These are phyloP conservation scores for Aspergillus sclerotioniger DNA, from an alignment of 495 filamentous ascomycete genomes.

Conservation along the genomic window DNA sequence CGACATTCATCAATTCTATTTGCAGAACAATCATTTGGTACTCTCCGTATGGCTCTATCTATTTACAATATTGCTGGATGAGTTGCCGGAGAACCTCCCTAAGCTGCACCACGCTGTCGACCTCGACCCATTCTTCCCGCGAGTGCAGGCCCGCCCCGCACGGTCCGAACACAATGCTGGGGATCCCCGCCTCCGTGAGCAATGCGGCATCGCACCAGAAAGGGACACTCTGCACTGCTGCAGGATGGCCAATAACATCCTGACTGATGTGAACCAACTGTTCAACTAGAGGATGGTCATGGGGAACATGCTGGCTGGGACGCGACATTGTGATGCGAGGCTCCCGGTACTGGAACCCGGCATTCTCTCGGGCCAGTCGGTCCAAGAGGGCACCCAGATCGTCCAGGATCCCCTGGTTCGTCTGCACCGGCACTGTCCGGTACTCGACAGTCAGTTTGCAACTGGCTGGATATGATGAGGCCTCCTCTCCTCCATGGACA, in stretches of 20 bases:
- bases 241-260: slow-evolving; percentile 15
- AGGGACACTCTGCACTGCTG: slow-evolving; percentile 21
- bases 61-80: slow-evolving; percentile 29
- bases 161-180: slow-evolving; percentile 43
- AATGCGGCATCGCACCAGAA: slow-evolving; percentile 49
- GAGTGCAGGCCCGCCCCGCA: slow-evolving; percentile 41
- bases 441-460: slow-evolving; percentile 45
- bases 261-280: slow-evolving; percentile 21
- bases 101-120: slow-evolving; percentile 31
- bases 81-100: slow-evolving; percentile 23
- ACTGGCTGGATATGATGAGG: slow-evolving; percentile 44
- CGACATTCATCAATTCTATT: too few relatives aligned
- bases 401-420: slow-evolving; percentile 24
- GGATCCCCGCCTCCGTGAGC: slow-evolving; percentile 36
- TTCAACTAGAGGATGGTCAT: slow-evolving; percentile 35
- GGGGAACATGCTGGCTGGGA: slow-evolving; percentile 31
- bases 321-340: slow-evolving; percentile 35
- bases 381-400: slow-evolving; percentile 29
- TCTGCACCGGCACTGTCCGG: slow-evolving; percentile 42
- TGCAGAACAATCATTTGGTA: not conserved
- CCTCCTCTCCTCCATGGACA: slow-evolving; percentile 47
- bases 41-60: not conserved
- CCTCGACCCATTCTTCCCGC: slow-evolving; percentile 47
- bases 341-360: slow-evolving; percentile 26
- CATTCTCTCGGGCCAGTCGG: slow-evolving; percentile 18